These are phyloP conservation scores for Calocybe cyanea DNA, from an alignment of 768 basidiomycete genomes.

Conservation along the genomic window DNA sequence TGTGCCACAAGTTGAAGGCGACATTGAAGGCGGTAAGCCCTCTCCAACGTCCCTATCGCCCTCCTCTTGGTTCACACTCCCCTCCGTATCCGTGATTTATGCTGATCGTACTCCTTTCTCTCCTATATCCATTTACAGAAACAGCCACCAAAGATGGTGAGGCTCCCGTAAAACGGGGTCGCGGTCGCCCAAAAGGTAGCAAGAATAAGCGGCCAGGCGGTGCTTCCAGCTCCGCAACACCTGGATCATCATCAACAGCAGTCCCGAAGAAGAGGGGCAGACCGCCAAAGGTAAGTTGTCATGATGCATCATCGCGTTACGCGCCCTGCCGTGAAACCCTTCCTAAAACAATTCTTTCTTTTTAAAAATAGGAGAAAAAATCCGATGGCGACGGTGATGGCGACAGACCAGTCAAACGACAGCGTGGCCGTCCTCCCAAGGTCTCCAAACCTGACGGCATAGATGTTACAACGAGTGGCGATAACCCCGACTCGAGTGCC, in stretches of 20 bases:
- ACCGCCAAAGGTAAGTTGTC: conserved; percentile 58
- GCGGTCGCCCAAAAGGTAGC: conserved; percentile 88
- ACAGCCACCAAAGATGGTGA: conserved; percentile 32
- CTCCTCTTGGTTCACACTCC: neutral
- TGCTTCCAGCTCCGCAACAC: conserved; percentile 26
- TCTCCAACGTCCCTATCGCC: neutral
- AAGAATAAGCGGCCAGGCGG: conserved; percentile 56
- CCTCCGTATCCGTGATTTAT: conserved; percentile 9
- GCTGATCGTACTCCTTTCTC: conserved; percentile 22
- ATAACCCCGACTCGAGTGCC: conserved; percentile 42
- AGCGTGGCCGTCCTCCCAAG: conserved; percentile 75
- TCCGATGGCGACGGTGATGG: conserved; percentile 40
- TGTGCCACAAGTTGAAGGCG: conserved; percentile 37
- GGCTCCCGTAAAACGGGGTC: conserved; percentile 63
- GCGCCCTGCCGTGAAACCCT: neutral
- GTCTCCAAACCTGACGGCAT: conserved; percentile 45
- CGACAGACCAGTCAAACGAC: conserved; percentile 58
- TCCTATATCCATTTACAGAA: conserved; percentile 26
- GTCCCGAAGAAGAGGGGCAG: conserved; percentile 58
- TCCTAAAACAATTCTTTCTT: neutral
- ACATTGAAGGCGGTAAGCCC: conserved; percentile 37
- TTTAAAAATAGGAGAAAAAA: conserved; percentile 33
- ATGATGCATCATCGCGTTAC: conserved; percentile 4
- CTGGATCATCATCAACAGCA: conserved; percentile 30
- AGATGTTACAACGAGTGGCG: conserved; percentile 34